phyloP scores from a whole-genome alignment of 2,329 filamentous ascomycete genomes.

The Claviceps spartinae region DNA sequence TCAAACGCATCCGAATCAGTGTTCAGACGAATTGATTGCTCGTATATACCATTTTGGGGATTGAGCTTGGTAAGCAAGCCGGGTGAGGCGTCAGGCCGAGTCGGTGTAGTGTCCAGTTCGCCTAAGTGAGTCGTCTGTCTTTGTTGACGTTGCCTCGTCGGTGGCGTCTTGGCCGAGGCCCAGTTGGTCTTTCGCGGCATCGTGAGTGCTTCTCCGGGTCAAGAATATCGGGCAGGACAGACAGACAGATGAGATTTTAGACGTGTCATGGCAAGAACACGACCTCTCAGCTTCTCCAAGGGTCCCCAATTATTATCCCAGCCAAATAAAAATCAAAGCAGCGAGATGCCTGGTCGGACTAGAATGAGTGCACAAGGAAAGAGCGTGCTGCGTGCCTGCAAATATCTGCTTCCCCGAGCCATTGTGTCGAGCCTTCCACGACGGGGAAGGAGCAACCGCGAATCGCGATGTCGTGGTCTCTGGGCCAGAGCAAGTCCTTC shows the following conservation, averaged over 20 bases:
- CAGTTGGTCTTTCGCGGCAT: not conserved
- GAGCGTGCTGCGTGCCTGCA: not conserved
- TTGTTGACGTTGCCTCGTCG: constrained; percentile 6
- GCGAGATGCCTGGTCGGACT: not conserved
- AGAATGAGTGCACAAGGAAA: not conserved
- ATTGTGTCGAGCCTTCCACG: not conserved
- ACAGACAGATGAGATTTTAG: not conserved
- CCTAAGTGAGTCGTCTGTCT: constrained; percentile 12
- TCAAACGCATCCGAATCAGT: constrained; percentile 10
- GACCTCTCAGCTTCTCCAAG: not conserved
- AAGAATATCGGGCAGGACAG: not conserved
- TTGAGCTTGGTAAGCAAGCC: not conserved
- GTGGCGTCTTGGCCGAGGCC: constrained; percentile 1
- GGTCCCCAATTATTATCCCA: not conserved
- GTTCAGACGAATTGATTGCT: not conserved
- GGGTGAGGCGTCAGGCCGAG: constrained; percentile 12
- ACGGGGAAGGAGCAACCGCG: not conserved
- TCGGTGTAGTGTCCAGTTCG: constrained; percentile 22
- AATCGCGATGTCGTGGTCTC: not conserved
- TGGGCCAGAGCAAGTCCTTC: not conserved
- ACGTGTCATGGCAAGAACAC: not conserved
- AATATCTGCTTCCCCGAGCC: not conserved
- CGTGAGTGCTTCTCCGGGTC: not conserved
- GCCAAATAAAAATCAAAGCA: not conserved
- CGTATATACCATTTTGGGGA: not conserved